phyloP scores from a whole-genome alignment of 163 green algal genomes.

The Picocystis sp. region DNA sequence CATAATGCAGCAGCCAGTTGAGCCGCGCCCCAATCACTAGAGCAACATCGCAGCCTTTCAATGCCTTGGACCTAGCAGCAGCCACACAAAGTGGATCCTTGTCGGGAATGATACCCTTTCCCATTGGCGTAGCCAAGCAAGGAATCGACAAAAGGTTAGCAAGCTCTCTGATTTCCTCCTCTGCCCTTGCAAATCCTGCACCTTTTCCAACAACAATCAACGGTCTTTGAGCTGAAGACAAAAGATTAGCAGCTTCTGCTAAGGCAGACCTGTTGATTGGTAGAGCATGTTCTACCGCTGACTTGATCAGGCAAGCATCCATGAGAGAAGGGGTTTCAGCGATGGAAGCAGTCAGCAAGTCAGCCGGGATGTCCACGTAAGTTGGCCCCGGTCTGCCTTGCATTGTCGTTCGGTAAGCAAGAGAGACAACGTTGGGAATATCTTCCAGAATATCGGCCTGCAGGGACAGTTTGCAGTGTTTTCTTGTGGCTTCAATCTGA shows the following conservation, averaged over 20 bases:
- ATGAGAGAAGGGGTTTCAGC: background rate
- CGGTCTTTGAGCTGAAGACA: conserved; percentile 24
- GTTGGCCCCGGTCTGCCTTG: conserved; percentile 36
- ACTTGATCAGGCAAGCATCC: background rate
- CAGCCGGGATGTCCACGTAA: conserved; percentile 56
- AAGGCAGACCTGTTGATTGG: conserved; percentile 7
- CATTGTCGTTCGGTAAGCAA: conserved; percentile 20
- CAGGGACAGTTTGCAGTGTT: conserved; percentile 36
- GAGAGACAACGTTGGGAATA: conserved; percentile 15
- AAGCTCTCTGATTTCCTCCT: conserved; percentile 28
- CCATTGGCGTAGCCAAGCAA: conserved; percentile 56
- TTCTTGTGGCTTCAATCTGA: conserved; percentile 37
- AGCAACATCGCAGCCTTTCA: conserved; percentile 42
- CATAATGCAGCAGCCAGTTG: conserved; percentile 74
- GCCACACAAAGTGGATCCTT: conserved; percentile 28
- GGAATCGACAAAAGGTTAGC: conserved; percentile 32
- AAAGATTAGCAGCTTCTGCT: conserved; percentile 11
- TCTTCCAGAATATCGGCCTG: conserved; percentile 8
- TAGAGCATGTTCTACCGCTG: too few species aligned
- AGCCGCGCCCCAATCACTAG: conserved; percentile 48
- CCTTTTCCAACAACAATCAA: conserved; percentile 58
- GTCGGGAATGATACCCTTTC: conserved; percentile 52
- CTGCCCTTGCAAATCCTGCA: conserved; percentile 36
- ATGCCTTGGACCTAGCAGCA: conserved; percentile 40
- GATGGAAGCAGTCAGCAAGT: conserved; percentile 29